Percentiles rank a stretch among this genome's conserved stretches.
Evolutionary conservation across 345 rosid genomes (phyloP).

Genomic region (Xanthoceras sorbifolium): DNA sequence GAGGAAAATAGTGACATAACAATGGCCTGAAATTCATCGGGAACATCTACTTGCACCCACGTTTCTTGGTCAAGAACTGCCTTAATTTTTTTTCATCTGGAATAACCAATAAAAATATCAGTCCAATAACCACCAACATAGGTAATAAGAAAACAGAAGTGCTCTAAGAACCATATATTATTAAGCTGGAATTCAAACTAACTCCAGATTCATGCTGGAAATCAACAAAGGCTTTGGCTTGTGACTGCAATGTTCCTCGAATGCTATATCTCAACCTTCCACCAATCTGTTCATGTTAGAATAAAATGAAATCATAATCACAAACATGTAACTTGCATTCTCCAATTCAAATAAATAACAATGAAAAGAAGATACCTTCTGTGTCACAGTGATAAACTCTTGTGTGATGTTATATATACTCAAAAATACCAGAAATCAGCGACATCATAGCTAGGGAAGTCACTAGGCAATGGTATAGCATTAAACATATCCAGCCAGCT

Average conservation of each 20-base stretch:
- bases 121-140: slow-evolving; percentile 12
- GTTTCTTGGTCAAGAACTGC: slow-evolving; percentile 99
- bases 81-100: slow-evolving; percentile 89
- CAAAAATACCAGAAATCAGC: slow-evolving; percentile 90
- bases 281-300: slow-evolving; percentile 67
- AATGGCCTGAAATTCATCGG: slow-evolving; percentile 91
- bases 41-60: slow-evolving; percentile 97
- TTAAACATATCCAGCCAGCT: too few species aligned
- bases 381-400: slow-evolving; percentile 85
- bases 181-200: slow-evolving; percentile 35
- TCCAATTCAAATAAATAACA: slow-evolving; percentile 13
- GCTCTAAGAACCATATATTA: not conserved
- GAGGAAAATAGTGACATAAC: slow-evolving; percentile 51
- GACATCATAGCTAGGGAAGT: too few species aligned
- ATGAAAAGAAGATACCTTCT: slow-evolving; percentile 60
- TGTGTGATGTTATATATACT: slow-evolving; percentile 89
- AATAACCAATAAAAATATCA: slow-evolving; percentile 26
- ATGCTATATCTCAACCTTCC: slow-evolving; percentile 99
- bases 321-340: slow-evolving; percentile 21
- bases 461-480: too few species aligned
- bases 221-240: slow-evolving; percentile 94
- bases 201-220: slow-evolving; percentile 98
- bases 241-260: slow-evolving; percentile 93
- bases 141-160: not conserved
- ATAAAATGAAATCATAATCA: slow-evolving; percentile 28